Evolutionary conservation across 1,284 basidiomycete species (phyloP), one percentile per base, ranked within the genome.

Genomic region (Flammula alnicola): DNA sequence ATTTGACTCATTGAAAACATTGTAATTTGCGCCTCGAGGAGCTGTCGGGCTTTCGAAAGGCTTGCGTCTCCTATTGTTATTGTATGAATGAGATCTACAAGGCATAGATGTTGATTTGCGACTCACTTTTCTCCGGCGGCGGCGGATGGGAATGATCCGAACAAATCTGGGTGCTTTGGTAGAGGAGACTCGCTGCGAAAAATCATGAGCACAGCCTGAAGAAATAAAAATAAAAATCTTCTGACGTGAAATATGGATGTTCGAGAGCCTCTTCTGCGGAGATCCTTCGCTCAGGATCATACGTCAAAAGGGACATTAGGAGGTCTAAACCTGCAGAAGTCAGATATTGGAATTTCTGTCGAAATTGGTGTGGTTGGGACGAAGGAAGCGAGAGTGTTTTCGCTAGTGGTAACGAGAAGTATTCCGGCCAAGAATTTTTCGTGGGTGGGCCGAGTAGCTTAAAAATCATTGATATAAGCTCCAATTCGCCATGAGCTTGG

Each of bases 121-220:
- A 77, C 86, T 50, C 62, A 94, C 93, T 87, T 92, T 72, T 99
- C 97, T 17, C 97, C 97, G 3, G 94, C 94, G n/a, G 97, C 97
- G 16, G 90, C 83, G 32, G 92, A 95, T 12, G 97, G 97, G 70
- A 99, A 99, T 1, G 93, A 96, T 1, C 92, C 86, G 69, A 99
- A 99, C 46, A 96, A 75, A 63, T 98, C 95, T n/a, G 95, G 93
- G 68, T 99, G 96, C 63, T 99, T 98, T 0, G 97, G 96, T 31
- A 91, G 70, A 0, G 97, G 97, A 1, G 91, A 87, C 71, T 99
- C 97, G 4, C 93, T 95, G 27, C 12, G 23, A 9, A 32, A 49
- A 2, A 40, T 37, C 23, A 19, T 37, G 36, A 42, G 41, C 14
- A 23, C 4, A 48, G 12, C 31, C 19, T 9, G 19, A 9, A 40